Base-by-base conservation (phyloP, 225 moss, liverwort and hornwort genomes). In the Rhytidiadelphus loreus region DNA sequence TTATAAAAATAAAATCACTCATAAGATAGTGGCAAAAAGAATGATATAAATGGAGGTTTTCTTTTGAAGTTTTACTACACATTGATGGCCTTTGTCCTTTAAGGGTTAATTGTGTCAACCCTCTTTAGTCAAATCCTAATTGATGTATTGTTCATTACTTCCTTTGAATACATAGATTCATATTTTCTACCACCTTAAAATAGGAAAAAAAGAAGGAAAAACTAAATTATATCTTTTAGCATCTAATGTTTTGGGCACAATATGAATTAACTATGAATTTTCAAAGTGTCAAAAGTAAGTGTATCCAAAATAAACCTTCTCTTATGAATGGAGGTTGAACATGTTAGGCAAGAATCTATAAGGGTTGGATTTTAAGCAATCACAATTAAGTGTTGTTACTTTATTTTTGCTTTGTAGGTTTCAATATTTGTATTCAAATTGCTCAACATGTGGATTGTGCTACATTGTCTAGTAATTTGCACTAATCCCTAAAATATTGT, bases 141-240 rank as follows among this genome's bases (percentile, higher is more conserved):
- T 41, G 14, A 39, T 69, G 8, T 41, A 25, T 41, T 25, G 5
- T 41, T 70, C 43, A 25, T 15, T 25, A 43, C 4, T 26, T 41
- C 26, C 5, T 70, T 41, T 26, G 3, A 70, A 41, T 26, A 43
- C 7, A 70, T 15, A 3, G 5, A 43, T 70, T 22, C 2, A n/a
- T 12, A 22, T n/a, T 37, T 22, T 0, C 8, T 1, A 12, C 22
- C 1, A 68, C 22, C 1, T 22, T n/a, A n/a, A 39, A 69, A n/a
- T 11, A 22, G 12, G 12, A 12, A 69, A 14, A 39, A 69, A 13
- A 8, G 14, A 13, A 35, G 5, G 25, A 1, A 41, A 25, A 23
- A 14, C 0, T 13, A 4, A 69, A 23, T 14, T 39, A 2, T 39
- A 39, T 70, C 4, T 41, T 1, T 41, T 41, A 41, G 41, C 70